Conservation (phyloP, 257 asterid genomes). For the Salvia splendens region DNA sequence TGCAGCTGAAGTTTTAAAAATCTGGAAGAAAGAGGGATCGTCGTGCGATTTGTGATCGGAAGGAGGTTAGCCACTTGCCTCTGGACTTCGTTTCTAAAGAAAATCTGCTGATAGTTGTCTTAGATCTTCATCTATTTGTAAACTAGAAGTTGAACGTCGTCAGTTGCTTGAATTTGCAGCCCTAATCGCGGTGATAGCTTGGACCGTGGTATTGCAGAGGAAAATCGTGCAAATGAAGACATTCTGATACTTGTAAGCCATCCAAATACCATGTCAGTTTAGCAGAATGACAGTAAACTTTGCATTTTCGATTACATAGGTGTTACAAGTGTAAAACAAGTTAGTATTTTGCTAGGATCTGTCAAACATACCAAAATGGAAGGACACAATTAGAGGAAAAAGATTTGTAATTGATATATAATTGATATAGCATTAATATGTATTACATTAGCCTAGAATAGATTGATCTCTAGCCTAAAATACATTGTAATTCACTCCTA, state of each 20-base stretch:
- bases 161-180: conserved; percentile 47
- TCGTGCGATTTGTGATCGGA: conserved; percentile 87
- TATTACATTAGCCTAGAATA: no score
- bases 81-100: conserved; percentile 20
- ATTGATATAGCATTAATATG: no score
- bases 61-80: conserved; percentile 59
- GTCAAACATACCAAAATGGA: no score
- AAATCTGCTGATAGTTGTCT: conserved; percentile 6
- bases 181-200: conserved; percentile 96
- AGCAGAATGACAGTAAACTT: background rate
- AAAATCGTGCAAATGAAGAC: conserved; percentile 63
- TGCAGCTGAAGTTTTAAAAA: conserved; percentile 69
- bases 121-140: conserved; percentile 25
- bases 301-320: background rate
- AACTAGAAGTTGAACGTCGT: conserved; percentile 28
- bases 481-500: no score
- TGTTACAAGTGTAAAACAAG: background rate
- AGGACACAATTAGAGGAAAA: no score
- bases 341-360: conserved; percentile 52
- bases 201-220: conserved; percentile 88
- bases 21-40: conserved; percentile 80
- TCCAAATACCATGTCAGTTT: conserved; percentile 2
- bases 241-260: conserved; percentile 83
- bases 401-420: no score
- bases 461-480: no score